phyloP scores from a whole-genome alignment of 495 filamentous ascomycete species.

The Aspergillus cavernicola region DNA sequence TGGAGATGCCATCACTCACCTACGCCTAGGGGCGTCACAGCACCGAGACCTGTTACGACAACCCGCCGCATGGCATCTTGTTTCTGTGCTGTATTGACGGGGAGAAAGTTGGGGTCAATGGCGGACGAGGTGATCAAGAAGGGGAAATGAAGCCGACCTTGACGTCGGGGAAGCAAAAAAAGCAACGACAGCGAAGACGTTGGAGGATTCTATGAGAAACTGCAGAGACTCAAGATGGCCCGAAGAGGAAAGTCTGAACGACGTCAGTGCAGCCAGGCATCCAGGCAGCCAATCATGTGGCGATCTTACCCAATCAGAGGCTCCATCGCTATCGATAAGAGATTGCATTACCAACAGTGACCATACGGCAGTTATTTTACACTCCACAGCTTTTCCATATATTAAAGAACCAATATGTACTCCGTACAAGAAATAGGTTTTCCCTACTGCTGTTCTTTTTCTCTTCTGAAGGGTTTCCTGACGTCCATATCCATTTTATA shows the following conservation, averaged over 20 bases:
- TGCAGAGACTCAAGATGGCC: conserved; percentile 18
- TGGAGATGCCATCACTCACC: conserved; percentile 42
- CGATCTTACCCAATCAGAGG: conserved; percentile 4
- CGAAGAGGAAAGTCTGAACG: conserved; percentile 49
- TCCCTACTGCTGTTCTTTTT: conserved; percentile 12
- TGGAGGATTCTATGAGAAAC: conserved; percentile 10
- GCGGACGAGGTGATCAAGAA: background rate
- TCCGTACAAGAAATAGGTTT: background rate
- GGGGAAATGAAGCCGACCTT: background rate
- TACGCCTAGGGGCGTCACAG: conserved; percentile 85
- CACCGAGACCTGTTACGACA: conserved; percentile 91
- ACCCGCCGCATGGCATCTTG: conserved; percentile 78
- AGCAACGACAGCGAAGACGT: background rate
- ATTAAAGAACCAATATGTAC: background rate
- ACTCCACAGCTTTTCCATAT: conserved; percentile 7
- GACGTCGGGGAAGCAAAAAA: background rate
- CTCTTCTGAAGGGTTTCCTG: conserved; percentile 10
- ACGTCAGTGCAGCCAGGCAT: conserved; percentile 24
- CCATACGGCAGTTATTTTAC: conserved; percentile 7
- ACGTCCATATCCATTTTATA: background rate
- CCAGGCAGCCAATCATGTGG: conserved; percentile 10
- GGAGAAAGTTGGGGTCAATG: background rate
- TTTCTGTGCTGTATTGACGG: background rate
- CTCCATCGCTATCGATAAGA: conserved; percentile 15
- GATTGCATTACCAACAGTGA: conserved; percentile 4